Evolutionary conservation across 352 stramenopile species (phyloP), one percentile per base, ranked within the genome.

Genomic region (Phytophthora litchii): DNA sequence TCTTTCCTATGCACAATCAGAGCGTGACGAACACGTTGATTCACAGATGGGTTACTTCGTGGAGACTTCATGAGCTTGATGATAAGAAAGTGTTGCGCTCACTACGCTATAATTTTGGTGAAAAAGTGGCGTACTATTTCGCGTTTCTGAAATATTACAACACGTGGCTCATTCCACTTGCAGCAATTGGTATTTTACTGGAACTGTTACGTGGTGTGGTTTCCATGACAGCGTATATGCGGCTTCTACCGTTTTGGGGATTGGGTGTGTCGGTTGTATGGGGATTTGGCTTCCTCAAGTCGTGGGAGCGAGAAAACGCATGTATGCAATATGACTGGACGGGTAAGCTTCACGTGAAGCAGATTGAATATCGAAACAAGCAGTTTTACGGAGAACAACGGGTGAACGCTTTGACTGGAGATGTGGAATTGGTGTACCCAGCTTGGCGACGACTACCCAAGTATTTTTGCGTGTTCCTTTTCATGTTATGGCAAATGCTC

Each of bases 71-170:
- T 43, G 66, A 79, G 20, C 45, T 86, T 38, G 70, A 81, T 35
- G 74, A 89, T 46, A 78, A 80, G 37, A 89, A 87, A 45, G 65
- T 91, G 17, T 42, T 92, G 43, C 78, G 78, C 42, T 83, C 74
- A 2, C 36, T 95, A 46, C 78, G 81, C 7, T 79, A 85, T 47
- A 87, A 95, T 53, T 95, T 94, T 63, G 86, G 86, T 21, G 86
- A 95, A 41, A 93, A 93, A 35, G 86, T 95, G 29, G 76, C 84
- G 40, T 95, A 92, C 65, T 95, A 95, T 60, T 95, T 94, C 47
- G 85, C 82, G 32, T 93, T 93, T 42, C 74, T 92, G 48, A 83
- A 92, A 48, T 93, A 82, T 43, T 95, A 95, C 79, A 92, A 93
- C 51, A 74, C 65, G 13, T 76, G 72, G 58, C 69, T 95, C 6